A percentile compares a stretch with the other conserved stretches of the same genome.
phyloP scores from a whole-genome alignment of 1,139 yeast genomes.

The Zygoascus sp. region DNA sequence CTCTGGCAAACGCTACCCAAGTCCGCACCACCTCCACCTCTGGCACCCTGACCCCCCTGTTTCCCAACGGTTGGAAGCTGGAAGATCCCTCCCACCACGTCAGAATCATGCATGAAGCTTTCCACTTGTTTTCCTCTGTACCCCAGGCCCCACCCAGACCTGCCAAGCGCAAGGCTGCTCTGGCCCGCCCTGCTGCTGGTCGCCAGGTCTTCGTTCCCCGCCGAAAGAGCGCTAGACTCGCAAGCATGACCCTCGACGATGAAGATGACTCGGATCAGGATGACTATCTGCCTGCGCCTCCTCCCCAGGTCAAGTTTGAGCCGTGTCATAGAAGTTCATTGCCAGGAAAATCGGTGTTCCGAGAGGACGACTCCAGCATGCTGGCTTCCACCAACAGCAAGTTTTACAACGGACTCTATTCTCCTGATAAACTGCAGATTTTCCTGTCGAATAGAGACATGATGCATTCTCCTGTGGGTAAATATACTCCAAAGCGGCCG shows the following conservation, averaged over 20 bases:
- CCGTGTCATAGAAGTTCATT: not conserved
- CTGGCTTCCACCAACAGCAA: no score
- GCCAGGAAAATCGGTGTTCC: not conserved
- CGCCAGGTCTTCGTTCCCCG: slow-evolving; percentile 1
- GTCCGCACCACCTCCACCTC: not conserved
- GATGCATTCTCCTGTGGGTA: slow-evolving; percentile 2
- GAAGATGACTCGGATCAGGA: not conserved
- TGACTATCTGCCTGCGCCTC: not conserved
- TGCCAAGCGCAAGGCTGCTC: not conserved
- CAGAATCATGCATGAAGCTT: not conserved
- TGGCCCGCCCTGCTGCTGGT: not conserved
- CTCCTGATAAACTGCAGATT: slow-evolving; percentile 21
- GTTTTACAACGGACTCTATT: slow-evolving; percentile 23
- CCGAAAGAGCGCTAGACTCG: not conserved
- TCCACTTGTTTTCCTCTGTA: not conserved
- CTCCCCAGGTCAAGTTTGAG: not conserved
- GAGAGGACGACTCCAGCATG: not conserved
- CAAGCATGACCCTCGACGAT: not conserved
- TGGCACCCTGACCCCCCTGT: not conserved
- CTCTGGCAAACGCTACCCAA: no score
- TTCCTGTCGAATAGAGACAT: slow-evolving; percentile 10
- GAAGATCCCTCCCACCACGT: not conserved
- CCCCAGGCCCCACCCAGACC: not conserved
- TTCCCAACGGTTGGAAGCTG: slow-evolving; percentile 4
- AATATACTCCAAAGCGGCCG: not conserved